A percentile compares a stretch with the other conserved stretches of the same genome.
Evolutionary conservation across 768 basidiomycete genomes (phyloP).

Genomic region (Tylopilus plumbeoviolaceoides): DNA sequence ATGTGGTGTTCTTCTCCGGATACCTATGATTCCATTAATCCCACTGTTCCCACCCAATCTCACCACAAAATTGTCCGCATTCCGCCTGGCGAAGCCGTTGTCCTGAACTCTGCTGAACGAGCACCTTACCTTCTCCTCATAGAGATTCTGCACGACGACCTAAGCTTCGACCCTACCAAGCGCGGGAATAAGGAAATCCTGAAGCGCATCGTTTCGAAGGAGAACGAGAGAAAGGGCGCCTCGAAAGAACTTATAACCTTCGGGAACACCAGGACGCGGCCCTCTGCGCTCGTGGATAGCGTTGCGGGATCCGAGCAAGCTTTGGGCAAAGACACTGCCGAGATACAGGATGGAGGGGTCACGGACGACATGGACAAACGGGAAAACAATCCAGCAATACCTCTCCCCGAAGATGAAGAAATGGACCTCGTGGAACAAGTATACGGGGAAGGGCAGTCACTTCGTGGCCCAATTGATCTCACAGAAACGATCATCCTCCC

Average conservation of each 20-base stretch:
- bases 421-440: slow-evolving; percentile 96
- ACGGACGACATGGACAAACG: slow-evolving; percentile 14
- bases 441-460: slow-evolving; percentile 73
- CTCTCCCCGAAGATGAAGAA: slow-evolving; percentile 65
- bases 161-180: slow-evolving; percentile 87
- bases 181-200: slow-evolving; percentile 83
- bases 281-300: slow-evolving; percentile 18
- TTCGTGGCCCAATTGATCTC: slow-evolving; percentile 73
- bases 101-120: slow-evolving; percentile 94
- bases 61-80: slow-evolving; percentile 97
- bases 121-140: slow-evolving; percentile 91
- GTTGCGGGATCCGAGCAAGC: slow-evolving; percentile 30
- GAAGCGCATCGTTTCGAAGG: slow-evolving; percentile 68
- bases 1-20: slow-evolving; percentile 84
- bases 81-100: slow-evolving; percentile 95
- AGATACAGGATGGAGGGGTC: slow-evolving; percentile 18
- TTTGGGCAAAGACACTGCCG: slow-evolving; percentile 27
- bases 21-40: slow-evolving; percentile 33
- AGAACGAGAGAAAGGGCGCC: slow-evolving; percentile 54
- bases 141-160: slow-evolving; percentile 84
- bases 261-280: slow-evolving; percentile 20
- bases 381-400: slow-evolving; percentile 17
- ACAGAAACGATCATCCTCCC: slow-evolving; percentile 83
- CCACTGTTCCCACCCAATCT: slow-evolving; percentile 43
- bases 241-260: slow-evolving; percentile 55